Conservation (phyloP, 495 filamentous ascomycete genomes). For the Neurospora pannonica region DNA sequence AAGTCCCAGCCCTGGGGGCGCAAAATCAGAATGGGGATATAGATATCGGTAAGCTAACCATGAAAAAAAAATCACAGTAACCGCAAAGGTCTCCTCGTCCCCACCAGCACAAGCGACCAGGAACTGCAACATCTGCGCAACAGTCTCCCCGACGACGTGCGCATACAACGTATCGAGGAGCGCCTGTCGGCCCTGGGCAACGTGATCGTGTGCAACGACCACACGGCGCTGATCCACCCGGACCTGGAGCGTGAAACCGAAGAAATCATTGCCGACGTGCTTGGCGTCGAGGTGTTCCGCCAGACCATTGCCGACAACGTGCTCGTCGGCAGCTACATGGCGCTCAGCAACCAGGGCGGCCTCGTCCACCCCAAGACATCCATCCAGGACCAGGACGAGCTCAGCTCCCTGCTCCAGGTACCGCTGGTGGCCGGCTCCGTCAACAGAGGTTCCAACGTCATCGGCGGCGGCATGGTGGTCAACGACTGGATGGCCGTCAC, state of each 20-base stretch:
- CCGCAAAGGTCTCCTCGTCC: constrained; percentile 90
- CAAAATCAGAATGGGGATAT: not conserved
- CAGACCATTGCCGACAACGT: constrained; percentile 97
- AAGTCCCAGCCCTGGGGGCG: not conserved
- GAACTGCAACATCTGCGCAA: constrained; percentile 96
- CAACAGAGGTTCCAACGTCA: constrained; percentile 86
- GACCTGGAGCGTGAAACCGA: constrained; percentile 94
- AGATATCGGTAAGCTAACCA: not conserved
- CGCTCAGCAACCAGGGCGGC: constrained; percentile 89
- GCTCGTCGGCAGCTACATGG: constrained; percentile 90
- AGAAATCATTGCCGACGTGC: constrained; percentile 90
- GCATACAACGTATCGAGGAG: constrained; percentile 93
- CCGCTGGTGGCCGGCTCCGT: constrained; percentile 89
- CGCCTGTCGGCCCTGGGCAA: constrained; percentile 92
- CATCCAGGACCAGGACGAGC: constrained; percentile 96
- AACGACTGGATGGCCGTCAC: constrained; percentile 99
- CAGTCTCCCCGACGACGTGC: constrained; percentile 77
- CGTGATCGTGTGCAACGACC: constrained; percentile 93
- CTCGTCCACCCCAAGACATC: constrained; percentile 95
- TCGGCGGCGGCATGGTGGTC: constrained; percentile 96
- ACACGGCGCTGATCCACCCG: constrained; percentile 93
- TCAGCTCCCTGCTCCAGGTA: constrained; percentile 86
- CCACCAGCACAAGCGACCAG: constrained; percentile 93
- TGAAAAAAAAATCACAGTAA: constrained; percentile 47
- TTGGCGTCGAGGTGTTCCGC: constrained; percentile 96